These are phyloP conservation scores for Paramecium caudatum DNA, from an alignment of 73 alveolate species.

Conservation along the genomic window DNA sequence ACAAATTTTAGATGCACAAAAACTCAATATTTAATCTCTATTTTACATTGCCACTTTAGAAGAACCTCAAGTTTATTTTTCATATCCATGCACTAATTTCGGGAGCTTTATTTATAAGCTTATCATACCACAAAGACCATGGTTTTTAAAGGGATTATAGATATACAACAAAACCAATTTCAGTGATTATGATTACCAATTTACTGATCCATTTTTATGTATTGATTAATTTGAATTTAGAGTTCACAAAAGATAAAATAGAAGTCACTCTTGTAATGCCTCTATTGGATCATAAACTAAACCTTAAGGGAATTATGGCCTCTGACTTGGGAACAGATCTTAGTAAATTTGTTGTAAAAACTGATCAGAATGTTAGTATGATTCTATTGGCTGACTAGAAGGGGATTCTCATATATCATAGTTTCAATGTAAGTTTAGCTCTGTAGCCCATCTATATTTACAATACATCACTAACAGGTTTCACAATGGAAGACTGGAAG, in stretches of 20 bases:
- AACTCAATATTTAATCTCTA: slow-evolving; percentile 1
- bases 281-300: background rate
- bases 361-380: slow-evolving; percentile 4
- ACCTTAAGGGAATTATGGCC: slow-evolving; percentile 40
- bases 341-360: background rate
- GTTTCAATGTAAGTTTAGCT: background rate
- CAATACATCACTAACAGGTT: slow-evolving; percentile 46
- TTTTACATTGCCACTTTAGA: slow-evolving; percentile 40
- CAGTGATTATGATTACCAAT: slow-evolving; percentile 29
- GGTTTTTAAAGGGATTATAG: slow-evolving; percentile 23
- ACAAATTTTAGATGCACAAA: slow-evolving; percentile 27
- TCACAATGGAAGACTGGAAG: slow-evolving; percentile 11
- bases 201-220: slow-evolving; percentile 60
- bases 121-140: slow-evolving; percentile 25
- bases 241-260: slow-evolving; percentile 56
- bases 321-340: slow-evolving; percentile 57
- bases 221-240: background rate
- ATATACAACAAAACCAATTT: slow-evolving; percentile 25
- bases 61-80: slow-evolving; percentile 14
- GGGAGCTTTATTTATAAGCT: background rate
- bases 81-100: slow-evolving; percentile 43
- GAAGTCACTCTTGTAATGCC: slow-evolving; percentile 53
- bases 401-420: slow-evolving; percentile 30
- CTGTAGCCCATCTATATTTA: slow-evolving; percentile 2
- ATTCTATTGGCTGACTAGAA: slow-evolving; percentile 10